Evolutionary conservation across 2,329 filamentous ascomycete genomes (phyloP).

Genomic region (Aspergillus quadrilineatus): DNA sequence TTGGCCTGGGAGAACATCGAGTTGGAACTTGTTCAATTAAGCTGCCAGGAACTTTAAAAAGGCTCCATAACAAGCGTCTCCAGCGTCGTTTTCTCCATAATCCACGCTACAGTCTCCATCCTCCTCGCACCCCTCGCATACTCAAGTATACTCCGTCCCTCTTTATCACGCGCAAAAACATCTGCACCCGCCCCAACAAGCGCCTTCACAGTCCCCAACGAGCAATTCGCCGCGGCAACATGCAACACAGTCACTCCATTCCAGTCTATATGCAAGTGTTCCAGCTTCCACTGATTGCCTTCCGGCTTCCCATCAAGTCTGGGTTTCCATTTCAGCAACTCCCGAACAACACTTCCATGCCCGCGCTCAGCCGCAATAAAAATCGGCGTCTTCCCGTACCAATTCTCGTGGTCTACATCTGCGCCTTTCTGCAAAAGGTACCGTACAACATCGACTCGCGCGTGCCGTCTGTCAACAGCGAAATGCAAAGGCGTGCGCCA

Average conservation of each 20-base stretch:
- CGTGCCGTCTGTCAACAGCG: neutral
- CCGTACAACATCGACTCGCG: neutral
- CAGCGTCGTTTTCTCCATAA: neutral
- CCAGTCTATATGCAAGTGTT: too few relatives aligned
- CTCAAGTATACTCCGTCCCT: neutral
- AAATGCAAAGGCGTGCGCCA: constrained; percentile 4
- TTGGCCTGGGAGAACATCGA: too few relatives aligned
- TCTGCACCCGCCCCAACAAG: neutral
- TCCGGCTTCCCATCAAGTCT: neutral
- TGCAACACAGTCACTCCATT: neutral
- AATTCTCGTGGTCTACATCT: neutral
- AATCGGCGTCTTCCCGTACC: neutral
- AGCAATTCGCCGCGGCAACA: neutral
- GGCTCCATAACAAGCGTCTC: neutral
- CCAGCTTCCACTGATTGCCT: too few relatives aligned
- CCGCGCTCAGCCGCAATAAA: neutral
- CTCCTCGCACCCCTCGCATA: neutral
- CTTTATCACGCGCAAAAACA: neutral
- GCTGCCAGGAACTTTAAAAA: neutral
- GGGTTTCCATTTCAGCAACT: neutral
- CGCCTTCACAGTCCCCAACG: neutral
- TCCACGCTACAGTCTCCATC: neutral
- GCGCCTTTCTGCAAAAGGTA: neutral
- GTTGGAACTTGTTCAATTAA: neutral
- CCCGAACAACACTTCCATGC: neutral